Conservation (phyloP, 2,329 filamentous ascomycete species). For the Fusarium tupiense region DNA sequence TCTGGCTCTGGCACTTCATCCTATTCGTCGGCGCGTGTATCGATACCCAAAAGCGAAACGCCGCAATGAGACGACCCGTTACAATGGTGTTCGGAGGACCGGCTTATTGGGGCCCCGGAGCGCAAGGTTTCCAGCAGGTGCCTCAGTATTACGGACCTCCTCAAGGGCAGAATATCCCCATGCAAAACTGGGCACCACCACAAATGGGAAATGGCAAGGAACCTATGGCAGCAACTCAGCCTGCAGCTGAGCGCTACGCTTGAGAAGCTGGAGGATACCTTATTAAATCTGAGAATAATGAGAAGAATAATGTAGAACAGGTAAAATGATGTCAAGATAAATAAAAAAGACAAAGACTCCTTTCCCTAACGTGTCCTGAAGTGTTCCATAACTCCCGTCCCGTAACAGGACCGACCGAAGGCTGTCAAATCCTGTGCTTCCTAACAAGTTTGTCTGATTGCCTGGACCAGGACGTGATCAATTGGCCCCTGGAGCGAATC, state of each 20-base stretch:
- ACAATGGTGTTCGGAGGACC: slow-evolving; percentile 42
- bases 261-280: not conserved
- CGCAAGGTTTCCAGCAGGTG: slow-evolving; percentile 47
- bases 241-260: slow-evolving; percentile 18
- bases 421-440: not conserved
- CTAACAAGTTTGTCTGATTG: rapidly evolving
- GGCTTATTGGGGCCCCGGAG: slow-evolving; percentile 43
- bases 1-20: slow-evolving; percentile 49
- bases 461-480: not conserved
- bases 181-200: slow-evolving; percentile 24
- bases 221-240: not conserved
- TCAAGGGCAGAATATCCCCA: slow-evolving; percentile 30
- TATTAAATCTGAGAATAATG: not conserved
- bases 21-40: slow-evolving; percentile 54
- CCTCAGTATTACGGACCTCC: slow-evolving; percentile 31
- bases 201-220: slow-evolving; percentile 22
- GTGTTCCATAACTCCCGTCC: not conserved
- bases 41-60: slow-evolving; percentile 49
- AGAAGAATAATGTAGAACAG: not conserved
- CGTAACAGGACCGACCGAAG: no score
- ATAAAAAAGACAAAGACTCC: not conserved
- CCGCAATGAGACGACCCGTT: slow-evolving; percentile 32
- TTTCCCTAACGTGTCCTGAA: not conserved
- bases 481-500: not conserved
- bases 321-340: not conserved